These are phyloP conservation scores for Alloteropsis semialata DNA, from an alignment of 176 grass and related monocot genomes.

Conservation along the genomic window DNA sequence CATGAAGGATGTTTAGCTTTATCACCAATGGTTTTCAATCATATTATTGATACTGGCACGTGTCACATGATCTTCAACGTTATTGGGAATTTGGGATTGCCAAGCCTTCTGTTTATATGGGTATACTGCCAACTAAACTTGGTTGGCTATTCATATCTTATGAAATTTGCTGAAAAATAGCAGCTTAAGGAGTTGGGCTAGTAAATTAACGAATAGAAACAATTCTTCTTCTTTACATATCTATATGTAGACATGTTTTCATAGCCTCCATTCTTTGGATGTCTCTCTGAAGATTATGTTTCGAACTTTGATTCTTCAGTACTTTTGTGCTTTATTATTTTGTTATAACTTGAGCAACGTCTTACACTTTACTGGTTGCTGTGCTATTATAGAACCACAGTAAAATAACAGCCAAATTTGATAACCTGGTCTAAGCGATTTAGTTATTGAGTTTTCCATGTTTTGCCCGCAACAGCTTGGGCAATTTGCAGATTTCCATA, in stretches of 20 bases:
- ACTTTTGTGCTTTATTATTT: not conserved
- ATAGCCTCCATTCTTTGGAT: not conserved
- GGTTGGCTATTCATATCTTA: not conserved
- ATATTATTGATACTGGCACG: slow-evolving; percentile 3
- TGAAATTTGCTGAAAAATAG: not conserved
- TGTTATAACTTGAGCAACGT: not conserved
- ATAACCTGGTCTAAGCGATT: not conserved
- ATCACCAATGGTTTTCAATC: not conserved
- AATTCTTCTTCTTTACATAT: not conserved
- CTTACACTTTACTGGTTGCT: not conserved
- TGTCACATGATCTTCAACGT: not conserved
- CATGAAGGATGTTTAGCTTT: not conserved
- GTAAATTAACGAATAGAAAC: not conserved
- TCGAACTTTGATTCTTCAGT: not conserved
- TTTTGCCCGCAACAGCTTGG: slow-evolving; percentile 9
- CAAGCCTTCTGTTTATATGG: not conserved
- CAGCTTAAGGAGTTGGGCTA: not conserved
- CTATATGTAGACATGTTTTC: slow-evolving; percentile 16
- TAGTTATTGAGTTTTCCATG: not conserved
- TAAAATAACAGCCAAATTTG: slow-evolving; percentile 1
- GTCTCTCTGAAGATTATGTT: not conserved
- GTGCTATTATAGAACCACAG: not conserved
- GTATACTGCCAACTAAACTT: not conserved
- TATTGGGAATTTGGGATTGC: not conserved
- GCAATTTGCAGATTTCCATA: slow-evolving; percentile 9